Evolutionary conservation across 192 early-diverging fungal species (phyloP).

Genomic region (Nowakowskiella sp.): DNA sequence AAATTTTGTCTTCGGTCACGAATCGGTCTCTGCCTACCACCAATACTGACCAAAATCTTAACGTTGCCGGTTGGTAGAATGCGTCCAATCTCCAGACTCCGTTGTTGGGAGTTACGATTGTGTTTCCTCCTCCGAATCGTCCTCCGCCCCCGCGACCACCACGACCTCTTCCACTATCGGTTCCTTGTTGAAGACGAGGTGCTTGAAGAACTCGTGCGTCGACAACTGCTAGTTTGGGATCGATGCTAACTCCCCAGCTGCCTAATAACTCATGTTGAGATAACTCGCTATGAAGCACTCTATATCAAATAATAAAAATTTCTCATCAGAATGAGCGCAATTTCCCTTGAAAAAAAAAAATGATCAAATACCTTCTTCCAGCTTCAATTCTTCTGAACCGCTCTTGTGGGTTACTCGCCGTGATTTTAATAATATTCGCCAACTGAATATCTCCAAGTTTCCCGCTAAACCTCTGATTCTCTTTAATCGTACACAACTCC

Average conservation of each 20-base stretch:
- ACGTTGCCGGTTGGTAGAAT: conserved; percentile 3
- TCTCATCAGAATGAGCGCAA: too few species aligned
- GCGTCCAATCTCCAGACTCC: conserved; percentile 2
- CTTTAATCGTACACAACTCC: conserved; percentile 12
- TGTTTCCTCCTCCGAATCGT: background rate
- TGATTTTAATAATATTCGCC: conserved; percentile 21
- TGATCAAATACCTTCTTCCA: conserved; percentile 1
- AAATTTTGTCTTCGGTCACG: background rate
- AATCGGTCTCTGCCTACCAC: background rate
- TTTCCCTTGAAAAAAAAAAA: too few species aligned
- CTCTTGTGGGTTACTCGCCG: conserved; percentile 16
- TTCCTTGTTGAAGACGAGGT: background rate
- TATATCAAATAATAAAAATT: too few species aligned
- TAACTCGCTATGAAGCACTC: too few species aligned
- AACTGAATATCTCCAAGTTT: conserved; percentile 21
- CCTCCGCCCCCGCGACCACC: background rate
- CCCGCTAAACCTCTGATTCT: conserved; percentile 14
- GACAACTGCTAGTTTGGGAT: conserved; percentile 34
- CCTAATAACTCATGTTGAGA: too few species aligned
- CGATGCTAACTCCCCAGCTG: conserved; percentile 41
- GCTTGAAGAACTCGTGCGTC: conserved; percentile 14
- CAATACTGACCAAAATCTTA: background rate
- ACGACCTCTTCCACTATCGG: background rate
- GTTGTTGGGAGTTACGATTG: background rate
- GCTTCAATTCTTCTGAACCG: background rate